Evolutionary conservation across 352 stramenopile genomes (phyloP), one percentile per base, ranked within the genome.

Genomic region (Peronospora destructor): DNA sequence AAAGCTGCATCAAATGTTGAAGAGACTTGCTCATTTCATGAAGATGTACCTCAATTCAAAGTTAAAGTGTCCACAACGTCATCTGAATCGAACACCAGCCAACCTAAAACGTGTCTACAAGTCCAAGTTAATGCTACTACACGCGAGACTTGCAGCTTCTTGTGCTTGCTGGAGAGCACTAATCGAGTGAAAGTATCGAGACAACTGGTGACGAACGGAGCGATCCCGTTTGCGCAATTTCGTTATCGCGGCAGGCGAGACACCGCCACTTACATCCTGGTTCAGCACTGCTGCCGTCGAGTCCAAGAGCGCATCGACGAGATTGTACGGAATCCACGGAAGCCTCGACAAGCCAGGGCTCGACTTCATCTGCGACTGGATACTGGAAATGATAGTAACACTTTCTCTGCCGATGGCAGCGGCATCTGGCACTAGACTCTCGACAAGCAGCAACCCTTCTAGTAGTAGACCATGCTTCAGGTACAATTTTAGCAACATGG

Each of bases 261-360:
- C 47, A 13, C 53, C 50, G 2, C 39, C 47, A 35, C 36, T 11
- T 11, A 19, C 49, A 1, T 44, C 42, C 39, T 56, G 59, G 11
- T 45, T 70, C 33, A 86, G 30, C 30, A 68, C 67, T 6, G 64
- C 65, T 14, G 69, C 45, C 10, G 56, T 65, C 11, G 73, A 63
- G 44, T 87, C 72, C 14, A 90, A 51, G 39, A 87, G 49, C 8
- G 48, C 59, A 40, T 90, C 79, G 14, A 90, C 65, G 2, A 87
- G 53, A 33, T 73, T 85, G 61, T 84, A 87, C 2, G 78, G 76
- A 23, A 90, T 68, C 72, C 72, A 90, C 9, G 76, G 70, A 7
- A 84, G 49, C n/a, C 60, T 53, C 0, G 50, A 52, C 17, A 34
- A 43, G 8, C 54, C 51, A 11, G 59, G 16, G 4, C 48, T 59